These are phyloP conservation scores for Sphaerobolus stellatus DNA, from an alignment of 1,284 basidiomycete genomes.

Conservation along the genomic window DNA sequence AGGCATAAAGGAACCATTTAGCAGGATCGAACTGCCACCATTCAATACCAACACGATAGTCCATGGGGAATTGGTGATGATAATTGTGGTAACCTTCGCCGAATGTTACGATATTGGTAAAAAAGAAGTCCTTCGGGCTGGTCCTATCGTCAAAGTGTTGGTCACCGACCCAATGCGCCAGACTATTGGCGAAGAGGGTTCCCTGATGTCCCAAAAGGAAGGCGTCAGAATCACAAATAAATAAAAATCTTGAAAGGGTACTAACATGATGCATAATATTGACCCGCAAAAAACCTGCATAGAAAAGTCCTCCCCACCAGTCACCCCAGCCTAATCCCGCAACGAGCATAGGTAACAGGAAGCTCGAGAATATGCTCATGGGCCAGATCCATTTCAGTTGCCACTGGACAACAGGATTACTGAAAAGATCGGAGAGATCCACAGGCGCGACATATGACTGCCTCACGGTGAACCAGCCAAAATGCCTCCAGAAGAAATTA, in stretches of 20 bases:
- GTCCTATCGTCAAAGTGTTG: slow-evolving; percentile 94
- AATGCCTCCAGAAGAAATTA: slow-evolving; percentile 77
- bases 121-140: slow-evolving; percentile 84
- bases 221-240: not conserved
- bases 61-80: slow-evolving; percentile 93
- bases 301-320: slow-evolving; percentile 80
- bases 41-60: slow-evolving; percentile 90
- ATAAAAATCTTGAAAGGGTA: slow-evolving; percentile 20
- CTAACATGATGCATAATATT: slow-evolving; percentile 87
- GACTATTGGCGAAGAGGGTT: slow-evolving; percentile 93
- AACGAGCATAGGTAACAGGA: slow-evolving; percentile 73
- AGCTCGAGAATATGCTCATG: slow-evolving; percentile 71
- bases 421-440: slow-evolving; percentile 81
- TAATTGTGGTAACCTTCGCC: slow-evolving; percentile 98
- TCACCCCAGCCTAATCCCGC: slow-evolving; percentile 85
- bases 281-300: slow-evolving; percentile 79
- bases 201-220: slow-evolving; percentile 66
- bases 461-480: slow-evolving; percentile 94
- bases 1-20: slow-evolving; percentile 87
- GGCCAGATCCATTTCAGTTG: slow-evolving; percentile 81
- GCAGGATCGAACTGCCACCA: slow-evolving; percentile 91
- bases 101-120: slow-evolving; percentile 85
- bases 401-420: slow-evolving; percentile 79
- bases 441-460: slow-evolving; percentile 86
- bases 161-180: slow-evolving; percentile 93